phyloP scores from a whole-genome alignment of 139 green algal genomes.

The Chlamydomonas eustigma region DNA sequence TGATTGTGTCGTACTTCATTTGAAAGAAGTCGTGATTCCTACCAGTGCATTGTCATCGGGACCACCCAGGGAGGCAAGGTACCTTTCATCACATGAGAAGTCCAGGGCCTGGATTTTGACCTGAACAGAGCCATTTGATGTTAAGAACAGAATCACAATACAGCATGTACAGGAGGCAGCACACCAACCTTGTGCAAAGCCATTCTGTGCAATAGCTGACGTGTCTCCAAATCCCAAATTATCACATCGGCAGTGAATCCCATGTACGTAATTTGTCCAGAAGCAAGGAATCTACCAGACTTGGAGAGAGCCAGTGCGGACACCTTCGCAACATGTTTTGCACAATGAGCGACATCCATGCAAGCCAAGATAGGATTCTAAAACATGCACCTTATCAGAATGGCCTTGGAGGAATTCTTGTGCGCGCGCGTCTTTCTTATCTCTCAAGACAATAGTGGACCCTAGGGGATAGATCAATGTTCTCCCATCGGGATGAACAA shows the following conservation, averaged over 20 bases:
- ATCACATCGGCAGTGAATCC: conserved; percentile 83
- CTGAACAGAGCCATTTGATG: conserved; percentile 28
- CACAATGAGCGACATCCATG: not conserved
- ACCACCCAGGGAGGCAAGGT: conserved; percentile 74
- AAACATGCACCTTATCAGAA: conserved; percentile 40
- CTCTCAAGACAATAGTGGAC: conserved; percentile 67
- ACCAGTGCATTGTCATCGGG: conserved; percentile 83
- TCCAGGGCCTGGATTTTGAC: conserved; percentile 75
- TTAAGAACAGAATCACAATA: not conserved
- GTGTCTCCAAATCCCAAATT: conserved; percentile 74
- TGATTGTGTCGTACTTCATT: no score
- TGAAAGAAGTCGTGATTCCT: no score
- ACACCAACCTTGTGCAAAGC: conserved; percentile 72
- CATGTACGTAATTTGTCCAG: conserved; percentile 79
- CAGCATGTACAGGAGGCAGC: not conserved
- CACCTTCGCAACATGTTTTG: conserved; percentile 40
- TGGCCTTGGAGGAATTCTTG: conserved; percentile 67
- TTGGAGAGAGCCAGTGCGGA: conserved; percentile 69
- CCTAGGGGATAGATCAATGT: conserved; percentile 80
- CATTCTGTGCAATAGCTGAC: conserved; percentile 63
- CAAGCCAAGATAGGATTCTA: not conserved
- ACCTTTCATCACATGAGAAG: conserved; percentile 64
- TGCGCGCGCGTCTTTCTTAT: conserved; percentile 44
- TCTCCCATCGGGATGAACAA: conserved; percentile 64
- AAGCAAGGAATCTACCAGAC: conserved; percentile 69